phyloP scores from a whole-genome alignment of 2,329 filamentous ascomycete species.

The Boeremia lycopersici region DNA sequence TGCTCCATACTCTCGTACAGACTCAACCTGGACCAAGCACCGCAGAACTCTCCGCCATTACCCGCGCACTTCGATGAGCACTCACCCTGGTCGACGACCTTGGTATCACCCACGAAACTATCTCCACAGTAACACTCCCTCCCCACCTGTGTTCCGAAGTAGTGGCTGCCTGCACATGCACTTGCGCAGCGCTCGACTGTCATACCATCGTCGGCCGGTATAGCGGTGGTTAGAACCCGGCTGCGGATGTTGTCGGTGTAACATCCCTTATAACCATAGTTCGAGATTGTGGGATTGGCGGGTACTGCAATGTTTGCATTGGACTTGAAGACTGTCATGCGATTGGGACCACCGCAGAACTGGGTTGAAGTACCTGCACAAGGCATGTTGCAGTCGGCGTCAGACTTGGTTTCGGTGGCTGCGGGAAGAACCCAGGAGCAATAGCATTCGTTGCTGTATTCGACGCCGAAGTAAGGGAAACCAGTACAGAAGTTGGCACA shows the following conservation, averaged over 20 bases:
- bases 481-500: slow-evolving; percentile 29
- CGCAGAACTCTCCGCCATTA: slow-evolving; percentile 24
- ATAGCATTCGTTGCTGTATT: slow-evolving; percentile 39
- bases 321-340: slow-evolving; percentile 28
- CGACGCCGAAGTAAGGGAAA: slow-evolving; percentile 32
- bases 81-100: slow-evolving; percentile 20
- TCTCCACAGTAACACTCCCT: slow-evolving; percentile 30
- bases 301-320: slow-evolving; percentile 7
- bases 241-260: slow-evolving; percentile 23
- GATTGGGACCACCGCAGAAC: slow-evolving; percentile 25
- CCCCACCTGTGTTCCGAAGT: slow-evolving; percentile 25
- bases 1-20: slow-evolving; percentile 46
- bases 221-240: slow-evolving; percentile 18
- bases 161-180: slow-evolving; percentile 16
- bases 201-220: slow-evolving; percentile 10
- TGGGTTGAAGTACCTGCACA: slow-evolving; percentile 23
- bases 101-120: slow-evolving; percentile 11
- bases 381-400: slow-evolving; percentile 25
- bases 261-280: slow-evolving; percentile 32
- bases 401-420: slow-evolving; percentile 8
- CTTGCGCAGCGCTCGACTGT: slow-evolving; percentile 23
- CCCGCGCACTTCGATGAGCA: slow-evolving; percentile 26
- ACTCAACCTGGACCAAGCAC: slow-evolving; percentile 25
- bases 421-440: slow-evolving; percentile 48
- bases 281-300: slow-evolving; percentile 17